phyloP scores from a whole-genome alignment of 768 basidiomycete species.

The Collybia mongolica region DNA sequence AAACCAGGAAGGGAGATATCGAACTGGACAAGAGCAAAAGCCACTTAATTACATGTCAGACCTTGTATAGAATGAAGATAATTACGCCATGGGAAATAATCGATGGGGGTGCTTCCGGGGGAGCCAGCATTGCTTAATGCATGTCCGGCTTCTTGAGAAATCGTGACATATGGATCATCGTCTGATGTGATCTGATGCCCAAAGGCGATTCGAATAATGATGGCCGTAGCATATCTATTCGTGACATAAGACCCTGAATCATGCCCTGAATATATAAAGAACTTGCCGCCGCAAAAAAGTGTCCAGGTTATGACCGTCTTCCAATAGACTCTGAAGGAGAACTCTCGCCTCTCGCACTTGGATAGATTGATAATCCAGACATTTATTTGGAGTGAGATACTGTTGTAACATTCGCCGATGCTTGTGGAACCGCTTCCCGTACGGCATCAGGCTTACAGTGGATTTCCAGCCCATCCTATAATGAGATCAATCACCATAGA shows the following conservation, averaged over 20 bases:
- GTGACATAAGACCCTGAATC: neutral
- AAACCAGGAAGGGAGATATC: slow-evolving; percentile 60
- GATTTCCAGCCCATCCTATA: slow-evolving; percentile 52
- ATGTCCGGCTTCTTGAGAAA: slow-evolving; percentile 35
- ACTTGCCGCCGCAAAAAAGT: slow-evolving; percentile 19
- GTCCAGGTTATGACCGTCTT: slow-evolving; percentile 3
- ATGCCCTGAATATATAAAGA: slow-evolving; percentile 3
- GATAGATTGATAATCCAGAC: slow-evolving; percentile 1
- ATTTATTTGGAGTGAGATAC: neutral
- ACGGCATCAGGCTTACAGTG: slow-evolving; percentile 41
- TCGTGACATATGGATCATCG: slow-evolving; percentile 34
- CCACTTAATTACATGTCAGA: slow-evolving; percentile 51
- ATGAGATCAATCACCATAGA: slow-evolving; percentile 13
- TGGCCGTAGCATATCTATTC: slow-evolving; percentile 10
- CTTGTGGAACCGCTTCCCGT: slow-evolving; percentile 5
- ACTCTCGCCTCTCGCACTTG: neutral
- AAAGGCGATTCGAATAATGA: slow-evolving; percentile 42
- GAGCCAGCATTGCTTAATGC: slow-evolving; percentile 28
- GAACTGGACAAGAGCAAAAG: slow-evolving; percentile 44
- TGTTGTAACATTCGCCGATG: slow-evolving; percentile 8
- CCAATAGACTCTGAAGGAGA: slow-evolving; percentile 4
- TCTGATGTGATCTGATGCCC: slow-evolving; percentile 47
- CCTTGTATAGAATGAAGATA: slow-evolving; percentile 28
- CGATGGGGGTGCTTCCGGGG: slow-evolving; percentile 30
- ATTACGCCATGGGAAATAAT: slow-evolving; percentile 14